phyloP scores from a whole-genome alignment of 768 basidiomycete species.

The Lyophyllum semitale region DNA sequence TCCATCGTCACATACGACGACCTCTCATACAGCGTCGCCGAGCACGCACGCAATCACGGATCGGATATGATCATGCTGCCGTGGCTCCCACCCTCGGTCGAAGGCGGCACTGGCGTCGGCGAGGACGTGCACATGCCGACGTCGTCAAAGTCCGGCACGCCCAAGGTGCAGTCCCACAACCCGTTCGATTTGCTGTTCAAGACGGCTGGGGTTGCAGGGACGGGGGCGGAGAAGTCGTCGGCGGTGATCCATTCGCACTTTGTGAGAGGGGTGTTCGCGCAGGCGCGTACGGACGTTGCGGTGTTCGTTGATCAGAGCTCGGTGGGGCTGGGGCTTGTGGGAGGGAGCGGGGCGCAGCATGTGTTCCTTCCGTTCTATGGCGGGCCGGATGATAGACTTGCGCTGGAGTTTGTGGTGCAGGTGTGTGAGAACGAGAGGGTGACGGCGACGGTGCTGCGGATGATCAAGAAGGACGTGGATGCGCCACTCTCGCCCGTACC shows the following conservation, averaged over 20 bases:
- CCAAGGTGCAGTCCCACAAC: slow-evolving; percentile 35
- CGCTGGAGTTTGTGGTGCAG: slow-evolving; percentile 83
- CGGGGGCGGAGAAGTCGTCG: slow-evolving; percentile 37
- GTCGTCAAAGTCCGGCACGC: slow-evolving; percentile 13
- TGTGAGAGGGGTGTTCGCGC: slow-evolving; percentile 77
- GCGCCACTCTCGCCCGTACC: slow-evolving; percentile 20
- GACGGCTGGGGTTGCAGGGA: slow-evolving; percentile 6
- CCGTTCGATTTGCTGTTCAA: slow-evolving; percentile 77
- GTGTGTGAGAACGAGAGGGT: slow-evolving; percentile 70
- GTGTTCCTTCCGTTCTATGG: slow-evolving; percentile 92
- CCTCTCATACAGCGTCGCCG: slow-evolving; percentile 66
- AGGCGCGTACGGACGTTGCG: slow-evolving; percentile 74
- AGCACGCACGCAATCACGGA: slow-evolving; percentile 58
- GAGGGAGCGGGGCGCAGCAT: slow-evolving; percentile 47
- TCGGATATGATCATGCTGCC: slow-evolving; percentile 83
- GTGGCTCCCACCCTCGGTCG: slow-evolving; percentile 58
- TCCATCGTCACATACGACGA: slow-evolving; percentile 79
- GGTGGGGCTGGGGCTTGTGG: slow-evolving; percentile 2
- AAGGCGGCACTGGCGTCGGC: neutral
- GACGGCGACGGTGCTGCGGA: slow-evolving; percentile 73
- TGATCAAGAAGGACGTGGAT: slow-evolving; percentile 50
- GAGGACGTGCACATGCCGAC: neutral
- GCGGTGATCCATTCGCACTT: slow-evolving; percentile 78
- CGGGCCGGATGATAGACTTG: slow-evolving; percentile 89
- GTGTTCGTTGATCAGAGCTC: slow-evolving; percentile 76